Percentiles rank a stretch among this genome's conserved stretches.
These are phyloP conservation scores for Mycena metata DNA, from an alignment of 768 basidiomycete species.

Conservation along the genomic window DNA sequence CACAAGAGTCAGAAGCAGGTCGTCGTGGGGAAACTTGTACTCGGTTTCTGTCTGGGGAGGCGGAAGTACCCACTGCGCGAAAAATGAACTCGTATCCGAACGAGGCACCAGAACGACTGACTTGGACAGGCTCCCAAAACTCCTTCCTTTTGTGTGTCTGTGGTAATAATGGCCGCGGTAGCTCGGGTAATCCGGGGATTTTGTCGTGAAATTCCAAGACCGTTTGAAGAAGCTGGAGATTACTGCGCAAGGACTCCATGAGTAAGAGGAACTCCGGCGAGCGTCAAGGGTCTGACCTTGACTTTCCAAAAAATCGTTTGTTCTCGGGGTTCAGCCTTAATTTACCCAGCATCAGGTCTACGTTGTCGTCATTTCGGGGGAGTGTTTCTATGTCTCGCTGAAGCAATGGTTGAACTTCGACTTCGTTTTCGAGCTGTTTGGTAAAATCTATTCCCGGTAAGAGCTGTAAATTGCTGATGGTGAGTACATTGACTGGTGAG, in stretches of 20 bases:
- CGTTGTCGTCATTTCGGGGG: conserved; percentile 56
- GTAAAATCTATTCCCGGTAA: conserved; percentile 76
- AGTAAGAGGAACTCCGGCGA: background rate
- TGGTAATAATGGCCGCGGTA: conserved; percentile 36
- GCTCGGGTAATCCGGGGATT: background rate
- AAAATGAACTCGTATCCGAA: background rate
- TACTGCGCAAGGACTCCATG: conserved; percentile 54
- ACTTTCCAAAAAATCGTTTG: conserved; percentile 64
- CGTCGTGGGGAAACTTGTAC: conserved; percentile 64
- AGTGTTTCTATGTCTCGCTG: conserved; percentile 47
- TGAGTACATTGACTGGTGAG: background rate
- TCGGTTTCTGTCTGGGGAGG: conserved; percentile 33
- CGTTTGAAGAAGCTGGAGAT: conserved; percentile 63
- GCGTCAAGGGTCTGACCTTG: conserved; percentile 32
- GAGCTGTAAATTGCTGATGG: conserved; percentile 44
- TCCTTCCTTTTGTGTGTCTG: conserved; percentile 58
- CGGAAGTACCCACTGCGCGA: conserved; percentile 23
- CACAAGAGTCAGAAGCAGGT: conserved; percentile 67
- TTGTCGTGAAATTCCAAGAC: conserved; percentile 65
- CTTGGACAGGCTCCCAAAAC: conserved; percentile 63
- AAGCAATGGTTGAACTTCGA: conserved; percentile 39
- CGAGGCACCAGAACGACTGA: conserved; percentile 41
- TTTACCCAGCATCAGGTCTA: conserved; percentile 41
- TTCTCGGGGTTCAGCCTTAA: conserved; percentile 55
- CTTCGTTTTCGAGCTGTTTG: conserved; percentile 64